These are phyloP conservation scores for Aspergillus campestris DNA, from an alignment of 495 filamentous ascomycete species.

Conservation along the genomic window DNA sequence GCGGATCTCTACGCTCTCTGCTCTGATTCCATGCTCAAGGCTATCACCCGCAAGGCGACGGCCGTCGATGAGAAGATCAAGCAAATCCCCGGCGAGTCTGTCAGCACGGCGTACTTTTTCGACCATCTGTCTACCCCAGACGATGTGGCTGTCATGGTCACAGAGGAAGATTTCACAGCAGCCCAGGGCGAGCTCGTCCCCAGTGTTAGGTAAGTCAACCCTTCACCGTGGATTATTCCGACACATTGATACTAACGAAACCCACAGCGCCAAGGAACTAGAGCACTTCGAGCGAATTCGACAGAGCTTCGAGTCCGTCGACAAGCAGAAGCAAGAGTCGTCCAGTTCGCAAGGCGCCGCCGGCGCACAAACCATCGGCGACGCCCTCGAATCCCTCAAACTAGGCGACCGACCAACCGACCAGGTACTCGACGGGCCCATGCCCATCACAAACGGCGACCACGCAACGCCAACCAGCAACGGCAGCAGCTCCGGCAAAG, in stretches of 20 bases:
- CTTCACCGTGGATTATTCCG: neutral
- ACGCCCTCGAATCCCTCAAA: conserved; percentile 30
- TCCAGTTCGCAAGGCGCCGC: conserved; percentile 15
- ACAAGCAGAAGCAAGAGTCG: conserved; percentile 31
- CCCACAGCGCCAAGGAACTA: conserved; percentile 71
- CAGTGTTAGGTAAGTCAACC: conserved; percentile 56
- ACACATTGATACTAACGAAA: conserved; percentile 13
- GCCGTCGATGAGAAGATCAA: conserved; percentile 79
- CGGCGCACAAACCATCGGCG: conserved; percentile 30
- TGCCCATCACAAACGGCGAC: conserved; percentile 26
- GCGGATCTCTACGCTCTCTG: conserved; percentile 95
- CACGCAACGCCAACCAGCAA: conserved; percentile 4
- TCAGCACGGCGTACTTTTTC: conserved; percentile 88
- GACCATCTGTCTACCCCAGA: conserved; percentile 78
- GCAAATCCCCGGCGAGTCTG: conserved; percentile 41
- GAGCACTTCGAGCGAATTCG: conserved; percentile 85
- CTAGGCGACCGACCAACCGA: conserved; percentile 13
- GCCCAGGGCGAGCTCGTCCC: conserved; percentile 83
- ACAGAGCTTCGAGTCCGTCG: conserved; percentile 62
- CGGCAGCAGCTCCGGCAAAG: neutral
- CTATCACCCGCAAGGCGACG: conserved; percentile 82
- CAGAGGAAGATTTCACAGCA: conserved; percentile 73
- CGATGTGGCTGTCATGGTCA: conserved; percentile 79
- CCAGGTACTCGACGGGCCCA: conserved; percentile 5
- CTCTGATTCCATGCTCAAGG: conserved; percentile 97